A percentile compares a stretch with the other conserved stretches of the same genome.
Conservation (phyloP, 2,329 filamentous ascomycete species). For the Byssothecium circinans region DNA sequence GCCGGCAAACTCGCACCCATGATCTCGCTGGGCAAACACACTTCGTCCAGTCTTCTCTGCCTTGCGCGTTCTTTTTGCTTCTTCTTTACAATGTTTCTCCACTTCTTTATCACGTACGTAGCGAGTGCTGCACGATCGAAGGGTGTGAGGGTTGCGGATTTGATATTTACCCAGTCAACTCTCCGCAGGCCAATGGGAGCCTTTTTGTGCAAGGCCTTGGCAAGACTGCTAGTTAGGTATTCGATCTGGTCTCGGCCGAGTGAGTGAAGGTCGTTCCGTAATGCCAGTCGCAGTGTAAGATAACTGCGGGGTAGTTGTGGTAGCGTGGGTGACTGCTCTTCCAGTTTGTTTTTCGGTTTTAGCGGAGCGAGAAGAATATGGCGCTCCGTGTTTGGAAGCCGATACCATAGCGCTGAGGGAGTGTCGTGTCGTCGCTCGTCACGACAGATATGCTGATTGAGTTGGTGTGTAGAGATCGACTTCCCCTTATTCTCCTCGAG, state of each 20-base stretch:
- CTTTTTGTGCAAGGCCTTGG: constrained; percentile 33
- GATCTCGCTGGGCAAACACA: background rate
- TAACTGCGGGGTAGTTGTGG: constrained; percentile 25
- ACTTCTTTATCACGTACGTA: constrained; percentile 27
- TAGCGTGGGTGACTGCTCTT: constrained; percentile 1
- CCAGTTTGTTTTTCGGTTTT: constrained; percentile 11
- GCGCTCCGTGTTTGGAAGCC: constrained; percentile 25
- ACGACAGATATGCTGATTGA: constrained; percentile 30
- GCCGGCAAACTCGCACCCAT: constrained; percentile 5
- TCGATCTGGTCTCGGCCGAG: constrained; percentile 37
- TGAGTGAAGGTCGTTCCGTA: constrained; percentile 18
- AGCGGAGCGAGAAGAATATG: constrained; percentile 38
- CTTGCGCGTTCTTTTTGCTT: constrained; percentile 14
- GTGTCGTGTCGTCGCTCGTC: constrained; percentile 29
- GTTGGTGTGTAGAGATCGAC: constrained; percentile 33
- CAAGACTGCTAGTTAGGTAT: constrained; percentile 26
- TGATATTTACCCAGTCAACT: constrained; percentile 38
- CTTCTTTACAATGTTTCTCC: constrained; percentile 31
- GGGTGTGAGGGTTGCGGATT: constrained; percentile 25
- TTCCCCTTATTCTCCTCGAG: constrained; percentile 20
- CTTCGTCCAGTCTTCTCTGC: constrained; percentile 12
- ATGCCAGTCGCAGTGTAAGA: constrained; percentile 36
- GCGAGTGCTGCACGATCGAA: constrained; percentile 33
- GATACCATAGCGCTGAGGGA: constrained; percentile 32
- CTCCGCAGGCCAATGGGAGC: constrained; percentile 26